These are phyloP conservation scores for Ganoderma multipileum DNA, from an alignment of 1,284 basidiomycete genomes.

Conservation along the genomic window DNA sequence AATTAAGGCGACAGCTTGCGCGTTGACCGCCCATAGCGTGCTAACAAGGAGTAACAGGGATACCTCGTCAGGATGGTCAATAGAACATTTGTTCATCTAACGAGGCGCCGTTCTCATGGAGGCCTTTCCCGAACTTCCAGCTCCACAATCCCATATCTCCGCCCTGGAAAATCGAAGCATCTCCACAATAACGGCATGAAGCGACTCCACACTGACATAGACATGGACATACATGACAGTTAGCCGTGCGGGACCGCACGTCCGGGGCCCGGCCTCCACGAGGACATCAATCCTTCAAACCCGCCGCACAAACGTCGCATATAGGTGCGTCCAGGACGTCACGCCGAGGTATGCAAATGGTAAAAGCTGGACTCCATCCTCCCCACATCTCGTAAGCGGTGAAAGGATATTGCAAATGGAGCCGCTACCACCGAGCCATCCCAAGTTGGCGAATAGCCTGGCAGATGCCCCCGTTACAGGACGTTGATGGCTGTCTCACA, in stretches of 20 bases:
- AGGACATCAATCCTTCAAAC: background rate
- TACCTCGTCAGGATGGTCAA: background rate
- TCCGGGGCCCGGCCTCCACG: too few species aligned
- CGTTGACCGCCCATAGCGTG: background rate
- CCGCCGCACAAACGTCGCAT: slow-evolving; percentile 1
- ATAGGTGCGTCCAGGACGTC: background rate
- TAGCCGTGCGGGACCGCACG: background rate
- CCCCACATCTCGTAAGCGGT: too few species aligned
- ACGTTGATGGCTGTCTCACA: background rate
- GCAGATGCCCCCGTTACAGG: slow-evolving; percentile 2
- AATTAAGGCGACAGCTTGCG: too few species aligned
- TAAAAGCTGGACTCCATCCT: background rate
- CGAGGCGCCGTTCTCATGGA: background rate
- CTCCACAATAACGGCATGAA: background rate
- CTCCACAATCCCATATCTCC: background rate
- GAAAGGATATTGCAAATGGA: slow-evolving; percentile 1
- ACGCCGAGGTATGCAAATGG: background rate
- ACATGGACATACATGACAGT: background rate
- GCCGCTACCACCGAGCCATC: background rate
- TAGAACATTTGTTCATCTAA: background rate
- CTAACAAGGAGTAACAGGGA: background rate
- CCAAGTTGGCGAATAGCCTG: background rate
- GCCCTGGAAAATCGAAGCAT: background rate
- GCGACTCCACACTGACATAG: background rate
- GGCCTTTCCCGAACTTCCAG: background rate